Evolutionary conservation across 2,329 filamentous ascomycete species (phyloP).

Genomic region (Aureobasidium sp.): DNA sequence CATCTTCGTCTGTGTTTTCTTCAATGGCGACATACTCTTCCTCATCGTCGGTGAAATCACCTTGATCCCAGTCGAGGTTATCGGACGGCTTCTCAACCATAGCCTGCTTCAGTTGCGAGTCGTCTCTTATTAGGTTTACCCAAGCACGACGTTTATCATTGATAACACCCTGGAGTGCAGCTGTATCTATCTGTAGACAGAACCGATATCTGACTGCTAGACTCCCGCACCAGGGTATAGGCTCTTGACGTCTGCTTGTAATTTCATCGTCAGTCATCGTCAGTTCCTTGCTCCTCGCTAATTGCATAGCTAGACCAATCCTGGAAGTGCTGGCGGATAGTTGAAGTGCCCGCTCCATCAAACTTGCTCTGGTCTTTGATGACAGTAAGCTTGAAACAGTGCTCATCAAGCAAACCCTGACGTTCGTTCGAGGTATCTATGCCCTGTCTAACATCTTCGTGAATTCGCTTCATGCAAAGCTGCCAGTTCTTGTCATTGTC

Average conservation of each 20-base stretch:
- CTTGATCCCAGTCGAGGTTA: neutral
- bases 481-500: constrained; percentile 23
- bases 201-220: constrained; percentile 6
- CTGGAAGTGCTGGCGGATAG: constrained; percentile 23
- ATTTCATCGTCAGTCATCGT: neutral
- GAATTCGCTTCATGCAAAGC: constrained; percentile 21
- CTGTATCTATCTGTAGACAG: constrained; percentile 1
- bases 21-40: neutral
- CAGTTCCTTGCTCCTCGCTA: constrained; percentile 20
- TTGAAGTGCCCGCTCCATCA: constrained; percentile 20
- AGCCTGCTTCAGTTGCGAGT: neutral
- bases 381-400: constrained; percentile 49
- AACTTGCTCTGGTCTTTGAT: constrained; percentile 22
- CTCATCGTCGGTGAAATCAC: neutral
- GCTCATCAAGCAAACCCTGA: constrained; percentile 45
- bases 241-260: neutral
- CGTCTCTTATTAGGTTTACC: constrained; percentile 2
- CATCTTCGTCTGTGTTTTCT: neutral
- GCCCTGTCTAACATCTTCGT: neutral
- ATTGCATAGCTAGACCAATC: constrained; percentile 20
- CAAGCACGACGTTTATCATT: neutral
- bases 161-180: neutral
- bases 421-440: too few species aligned
- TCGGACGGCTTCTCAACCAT: neutral
- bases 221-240: neutral